Base-by-base conservation (phyloP, 169 alveolate genomes). In the Perkinsus chesapeaki region DNA sequence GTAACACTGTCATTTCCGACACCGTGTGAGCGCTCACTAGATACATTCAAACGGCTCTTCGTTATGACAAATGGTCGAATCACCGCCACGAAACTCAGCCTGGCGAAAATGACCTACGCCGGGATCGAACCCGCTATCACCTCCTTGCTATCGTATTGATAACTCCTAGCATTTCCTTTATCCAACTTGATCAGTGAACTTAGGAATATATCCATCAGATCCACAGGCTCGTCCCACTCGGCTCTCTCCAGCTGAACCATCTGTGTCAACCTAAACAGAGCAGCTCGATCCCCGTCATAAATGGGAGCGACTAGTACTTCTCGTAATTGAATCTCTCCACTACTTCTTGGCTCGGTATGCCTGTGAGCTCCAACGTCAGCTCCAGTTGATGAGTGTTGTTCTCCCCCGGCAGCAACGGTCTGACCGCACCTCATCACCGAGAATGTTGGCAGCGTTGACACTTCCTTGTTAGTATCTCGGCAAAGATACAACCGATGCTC, bases 401-500 rank as follows among this genome's bases (percentile, higher is more conserved):
- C 39, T 93, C 96, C 36, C 97, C 97, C 23, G 97, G 97, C 92
- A 96, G 95, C 19, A 96, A 48, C 37, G 98, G 82, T 16, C 82
- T 96, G 38, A n/a, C n/a, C n/a, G n/a, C n/a, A n/a, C n/a, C n/a
- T n/a, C n/a, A n/a, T n/a, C n/a, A n/a, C n/a, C n/a, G n/a, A n/a
- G n/a, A n/a, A n/a, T n/a, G n/a, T n/a, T n/a, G n/a, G n/a, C n/a
- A n/a, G 82, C 12, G 31, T 1, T 60, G 7, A n/a, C 27, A 60
- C 82, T 60, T 60, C 31, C 27, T 60, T 0, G 82, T 60, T 27
- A 60, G 82, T 1, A 60, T 60, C 82, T 60, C 98, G 10, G 97
- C 98, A 93, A 96, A 95, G 5, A 96, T 96, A 60, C 98, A 96
- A 0, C 97, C 98, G 9, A 96, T 93, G 91, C 96, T 94, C 97